Evolutionary conservation across 2,329 filamentous ascomycete species (phyloP).

Genomic region (Cercospora sp.): DNA sequence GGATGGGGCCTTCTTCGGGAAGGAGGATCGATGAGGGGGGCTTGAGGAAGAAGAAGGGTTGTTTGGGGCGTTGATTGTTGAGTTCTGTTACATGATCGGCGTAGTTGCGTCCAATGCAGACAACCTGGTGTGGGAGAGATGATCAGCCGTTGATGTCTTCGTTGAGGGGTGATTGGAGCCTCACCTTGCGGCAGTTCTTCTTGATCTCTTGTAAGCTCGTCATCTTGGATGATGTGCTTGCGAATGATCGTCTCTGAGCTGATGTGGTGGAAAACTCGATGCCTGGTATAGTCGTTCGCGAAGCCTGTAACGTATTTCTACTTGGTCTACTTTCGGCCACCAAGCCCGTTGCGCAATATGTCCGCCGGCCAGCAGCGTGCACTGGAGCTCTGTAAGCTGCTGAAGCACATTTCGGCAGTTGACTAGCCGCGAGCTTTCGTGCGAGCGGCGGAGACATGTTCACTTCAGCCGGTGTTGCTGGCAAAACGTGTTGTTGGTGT

Average conservation of each 20-base stretch:
- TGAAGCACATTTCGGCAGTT: constrained; percentile 15
- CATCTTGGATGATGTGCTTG: constrained; percentile 24
- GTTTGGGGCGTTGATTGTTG: constrained; percentile 81
- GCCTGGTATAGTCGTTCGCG: neutral
- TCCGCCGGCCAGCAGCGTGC: constrained; percentile 11
- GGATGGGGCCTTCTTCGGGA: constrained; percentile 74
- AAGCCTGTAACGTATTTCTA: constrained; percentile 5
- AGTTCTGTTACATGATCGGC: constrained; percentile 94
- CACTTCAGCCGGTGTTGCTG: neutral
- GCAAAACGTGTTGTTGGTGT: neutral
- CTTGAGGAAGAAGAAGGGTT: constrained; percentile 99
- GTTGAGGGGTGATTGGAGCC: neutral
- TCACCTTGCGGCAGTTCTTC: constrained; percentile 52
- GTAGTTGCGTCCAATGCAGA: constrained; percentile 96
- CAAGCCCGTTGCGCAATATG: constrained; percentile 11
- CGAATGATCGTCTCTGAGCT: constrained; percentile 17
- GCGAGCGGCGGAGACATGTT: constrained; percentile 17
- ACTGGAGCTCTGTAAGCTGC: constrained; percentile 14
- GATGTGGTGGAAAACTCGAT: constrained; percentile 1
- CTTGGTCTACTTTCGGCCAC: constrained; percentile 4
- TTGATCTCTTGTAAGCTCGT: constrained; percentile 38
- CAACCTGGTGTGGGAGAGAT: constrained; percentile 57
- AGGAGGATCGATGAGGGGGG: constrained; percentile 82
- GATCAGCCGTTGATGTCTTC: neutral
- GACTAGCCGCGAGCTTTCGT: constrained; percentile 11